Conservation (phyloP, 202 grass and related monocot genomes). For the Panicum virgatum region DNA sequence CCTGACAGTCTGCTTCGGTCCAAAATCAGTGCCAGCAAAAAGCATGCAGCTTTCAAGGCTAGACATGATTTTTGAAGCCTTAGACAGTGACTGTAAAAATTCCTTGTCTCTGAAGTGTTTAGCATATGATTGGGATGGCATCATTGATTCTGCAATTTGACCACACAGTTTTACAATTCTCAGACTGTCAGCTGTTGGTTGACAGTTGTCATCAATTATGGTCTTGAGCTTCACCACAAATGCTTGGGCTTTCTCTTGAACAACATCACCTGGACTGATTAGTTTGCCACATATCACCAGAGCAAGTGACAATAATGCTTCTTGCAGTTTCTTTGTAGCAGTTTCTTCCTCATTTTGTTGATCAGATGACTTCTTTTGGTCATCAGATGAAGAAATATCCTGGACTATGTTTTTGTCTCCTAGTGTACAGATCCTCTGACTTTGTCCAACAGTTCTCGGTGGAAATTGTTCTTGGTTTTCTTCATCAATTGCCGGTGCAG, state of each 20-base stretch:
- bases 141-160: conserved; percentile 6
- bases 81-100: not conserved
- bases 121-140: not conserved
- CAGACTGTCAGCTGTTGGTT: not conserved
- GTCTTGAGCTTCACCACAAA: conserved; percentile 24
- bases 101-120: not conserved
- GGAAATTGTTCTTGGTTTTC: no score
- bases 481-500: not conserved
- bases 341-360: not conserved
- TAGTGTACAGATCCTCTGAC: no score
- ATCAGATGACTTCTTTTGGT: no score
- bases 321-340: not conserved
- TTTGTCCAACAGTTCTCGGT: no score
- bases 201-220: not conserved
- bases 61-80: not conserved
- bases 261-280: not conserved
- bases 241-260: not conserved
- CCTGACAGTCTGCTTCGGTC: not conserved
- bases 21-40: conserved; percentile 2
- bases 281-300: not conserved
- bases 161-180: conserved; percentile 10
- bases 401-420: no score
- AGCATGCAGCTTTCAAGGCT: conserved; percentile 27
- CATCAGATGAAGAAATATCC: no score
- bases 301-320: not conserved